Base-by-base conservation (phyloP, 1,284 basidiomycete genomes). In the Stygiomarasmius scandens region DNA sequence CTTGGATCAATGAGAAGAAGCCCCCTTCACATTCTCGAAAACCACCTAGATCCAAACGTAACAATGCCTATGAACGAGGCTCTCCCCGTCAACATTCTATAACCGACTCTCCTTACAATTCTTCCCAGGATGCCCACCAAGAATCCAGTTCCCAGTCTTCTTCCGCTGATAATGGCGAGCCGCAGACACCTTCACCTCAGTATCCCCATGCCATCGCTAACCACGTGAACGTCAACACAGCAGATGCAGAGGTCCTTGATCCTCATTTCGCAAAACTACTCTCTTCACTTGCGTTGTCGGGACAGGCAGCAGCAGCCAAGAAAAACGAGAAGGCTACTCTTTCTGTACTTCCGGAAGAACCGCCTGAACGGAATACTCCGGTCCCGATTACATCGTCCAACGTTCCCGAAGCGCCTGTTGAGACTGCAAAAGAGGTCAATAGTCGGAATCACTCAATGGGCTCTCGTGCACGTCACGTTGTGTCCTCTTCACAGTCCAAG, bases 211-310 rank as follows among this genome's bases (percentile, higher is more conserved):
- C 80, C 8, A 12, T 49, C 19, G 50, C 61, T 6, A 59, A 58
- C 27, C 53, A 45, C 50, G 49, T 59, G 20, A 38, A 56, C 36
- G 41, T 58, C 22, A 46, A 22, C 9, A 19, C 44, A 22, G 25
- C 47, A 12, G 48, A 44, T 14, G 55, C 66, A 8, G 64, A 70
- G 24, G 54, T 69, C 19, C 71, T 87, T 57, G 87, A 90, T 68
- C 86, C 89, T 38, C 87, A 90, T 64, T 81, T 92, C 66, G 86
- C 88, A 22, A 80, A 84, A 22, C 75, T 91, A 11, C 73, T 91
- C 50, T 83, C 77, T 51, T 83, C 81, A 5, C 76, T 91, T 50
- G 80, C 84, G 12, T 70, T 85, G 51, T 90, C 89, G 23, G 85
- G 83, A 10, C 76, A 77, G n/a, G 63, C 69, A 4, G 56, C 69